phyloP scores from a whole-genome alignment of 75 land plant species.

The Picea glauca region DNA sequence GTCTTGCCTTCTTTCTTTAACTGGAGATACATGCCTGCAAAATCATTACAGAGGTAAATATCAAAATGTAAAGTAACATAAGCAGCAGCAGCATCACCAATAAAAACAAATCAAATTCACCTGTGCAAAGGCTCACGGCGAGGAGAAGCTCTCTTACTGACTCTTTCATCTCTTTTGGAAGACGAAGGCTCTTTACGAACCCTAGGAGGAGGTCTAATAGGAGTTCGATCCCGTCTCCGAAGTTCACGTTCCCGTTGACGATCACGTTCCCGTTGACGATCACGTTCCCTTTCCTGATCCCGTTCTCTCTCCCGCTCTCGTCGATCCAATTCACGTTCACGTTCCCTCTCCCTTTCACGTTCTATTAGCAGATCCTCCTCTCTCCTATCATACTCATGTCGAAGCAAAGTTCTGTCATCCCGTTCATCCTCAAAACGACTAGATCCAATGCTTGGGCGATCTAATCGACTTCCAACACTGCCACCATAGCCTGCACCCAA shows the following conservation, averaged over 20 bases:
- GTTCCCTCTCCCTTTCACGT: slow-evolving; percentile 46
- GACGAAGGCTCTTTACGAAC: slow-evolving; percentile 62
- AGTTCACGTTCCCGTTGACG: slow-evolving; percentile 62
- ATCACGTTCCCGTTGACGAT: slow-evolving; percentile 54
- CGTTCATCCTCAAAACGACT: slow-evolving; percentile 56
- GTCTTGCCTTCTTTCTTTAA: slow-evolving; percentile 84
- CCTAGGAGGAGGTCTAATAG: slow-evolving; percentile 53
- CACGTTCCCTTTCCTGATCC: slow-evolving; percentile 55
- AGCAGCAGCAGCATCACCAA: slow-evolving; percentile 14
- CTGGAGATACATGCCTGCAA: slow-evolving; percentile 82
- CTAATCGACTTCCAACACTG: slow-evolving; percentile 44
- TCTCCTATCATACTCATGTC: slow-evolving; percentile 51
- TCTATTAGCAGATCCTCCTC: slow-evolving; percentile 82
- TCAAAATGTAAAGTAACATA: slow-evolving; percentile 23
- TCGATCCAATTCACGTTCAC: slow-evolving; percentile 30
- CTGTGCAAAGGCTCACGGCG: slow-evolving; percentile 73
- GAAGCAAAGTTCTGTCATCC: slow-evolving; percentile 55
- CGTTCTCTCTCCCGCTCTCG: slow-evolving; percentile 29
- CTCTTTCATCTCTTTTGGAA: slow-evolving; percentile 47
- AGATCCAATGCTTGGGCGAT: slow-evolving; percentile 42
- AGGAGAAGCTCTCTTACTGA: slow-evolving; percentile 56
- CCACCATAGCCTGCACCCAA: slow-evolving; percentile 45
- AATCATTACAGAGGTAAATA: slow-evolving; percentile 38
- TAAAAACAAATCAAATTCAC: slow-evolving; percentile 41
- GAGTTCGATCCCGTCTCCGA: slow-evolving; percentile 21